These are phyloP conservation scores for Puccinia coronata DNA, from an alignment of 1,284 basidiomycete genomes.

Conservation along the genomic window DNA sequence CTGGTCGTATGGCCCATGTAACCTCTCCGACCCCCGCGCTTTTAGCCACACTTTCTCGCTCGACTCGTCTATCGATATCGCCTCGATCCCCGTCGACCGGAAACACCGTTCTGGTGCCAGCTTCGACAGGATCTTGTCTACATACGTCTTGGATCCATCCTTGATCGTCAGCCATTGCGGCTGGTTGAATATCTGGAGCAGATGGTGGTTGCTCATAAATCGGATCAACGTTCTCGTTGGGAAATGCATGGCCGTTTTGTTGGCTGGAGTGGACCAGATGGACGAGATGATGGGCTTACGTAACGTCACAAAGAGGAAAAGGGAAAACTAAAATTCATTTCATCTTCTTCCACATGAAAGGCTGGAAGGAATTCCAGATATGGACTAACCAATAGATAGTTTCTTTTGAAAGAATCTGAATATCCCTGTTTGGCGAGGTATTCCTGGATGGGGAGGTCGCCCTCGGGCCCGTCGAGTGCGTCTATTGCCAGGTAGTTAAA, in stretches of 20 bases:
- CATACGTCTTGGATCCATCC: conserved; percentile 71
- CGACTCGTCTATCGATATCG: conserved; percentile 51
- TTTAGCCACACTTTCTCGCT: conserved; percentile 57
- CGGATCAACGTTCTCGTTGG: conserved; percentile 72
- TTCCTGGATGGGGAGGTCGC: conserved; percentile 68
- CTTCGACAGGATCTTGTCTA: conserved; percentile 67
- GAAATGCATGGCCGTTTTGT: conserved; percentile 71
- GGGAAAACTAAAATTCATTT: background rate
- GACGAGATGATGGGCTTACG: conserved; percentile 76
- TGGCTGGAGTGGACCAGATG: conserved; percentile 77
- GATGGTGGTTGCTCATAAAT: conserved; percentile 78
- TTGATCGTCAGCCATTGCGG: conserved; percentile 75
- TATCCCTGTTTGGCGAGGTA: conserved; percentile 72
- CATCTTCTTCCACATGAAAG: background rate
- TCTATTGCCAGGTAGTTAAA: conserved; percentile 71
- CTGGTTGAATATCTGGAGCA: conserved; percentile 73
- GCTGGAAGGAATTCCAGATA: background rate
- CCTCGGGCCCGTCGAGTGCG: conserved; percentile 55
- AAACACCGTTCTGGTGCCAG: conserved; percentile 66
- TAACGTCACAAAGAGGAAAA: background rate
- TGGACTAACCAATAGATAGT: conserved; percentile 73
- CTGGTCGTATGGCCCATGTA: conserved; percentile 66
- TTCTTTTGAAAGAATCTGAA: conserved; percentile 69
- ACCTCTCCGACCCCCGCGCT: conserved; percentile 61
- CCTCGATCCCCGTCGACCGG: conserved; percentile 65